phyloP scores from a whole-genome alignment of 1,284 basidiomycete genomes.

The Irpex rosettiformis region DNA sequence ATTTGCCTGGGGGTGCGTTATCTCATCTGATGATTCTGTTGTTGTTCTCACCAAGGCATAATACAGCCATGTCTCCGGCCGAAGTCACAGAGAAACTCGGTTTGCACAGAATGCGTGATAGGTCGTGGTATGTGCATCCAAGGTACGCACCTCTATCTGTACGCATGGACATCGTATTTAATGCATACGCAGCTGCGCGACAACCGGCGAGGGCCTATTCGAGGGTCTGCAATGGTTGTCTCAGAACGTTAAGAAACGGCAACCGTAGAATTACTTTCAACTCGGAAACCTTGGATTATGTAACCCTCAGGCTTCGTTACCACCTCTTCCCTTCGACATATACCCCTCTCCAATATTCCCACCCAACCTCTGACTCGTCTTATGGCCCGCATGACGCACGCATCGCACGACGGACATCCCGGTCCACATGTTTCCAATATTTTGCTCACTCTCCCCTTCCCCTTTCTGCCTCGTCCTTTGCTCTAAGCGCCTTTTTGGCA shows the following conservation, averaged over 20 bases:
- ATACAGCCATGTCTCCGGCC: slow-evolving; percentile 94
- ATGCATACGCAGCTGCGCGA: slow-evolving; percentile 71
- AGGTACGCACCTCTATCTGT: slow-evolving; percentile 52
- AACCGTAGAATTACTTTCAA: slow-evolving; percentile 43
- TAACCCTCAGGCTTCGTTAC: slow-evolving; percentile 10
- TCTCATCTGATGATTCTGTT: background rate
- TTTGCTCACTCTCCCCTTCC: slow-evolving; percentile 9
- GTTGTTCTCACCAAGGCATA: background rate
- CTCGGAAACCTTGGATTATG: slow-evolving; percentile 5
- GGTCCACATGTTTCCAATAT: slow-evolving; percentile 24
- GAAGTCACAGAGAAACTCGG: slow-evolving; percentile 98
- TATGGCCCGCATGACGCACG: slow-evolving; percentile 33
- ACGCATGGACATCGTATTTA: background rate
- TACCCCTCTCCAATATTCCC: slow-evolving; percentile 16
- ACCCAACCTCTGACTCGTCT: slow-evolving; percentile 14
- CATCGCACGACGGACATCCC: slow-evolving; percentile 32
- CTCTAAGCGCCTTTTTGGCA: slow-evolving; percentile 15
- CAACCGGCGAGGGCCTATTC: slow-evolving; percentile 92
- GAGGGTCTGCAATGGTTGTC: slow-evolving; percentile 96
- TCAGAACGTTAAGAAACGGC: slow-evolving; percentile 91
- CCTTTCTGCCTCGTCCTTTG: slow-evolving; percentile 15
- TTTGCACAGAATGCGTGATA: slow-evolving; percentile 92
- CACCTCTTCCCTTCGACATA: slow-evolving; percentile 14
- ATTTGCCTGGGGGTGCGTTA: slow-evolving; percentile 87
- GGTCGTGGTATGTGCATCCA: slow-evolving; percentile 99